Evolutionary conservation across 169 alveolate genomes (phyloP).

Genomic region (Plasmodium cynomolgi): DNA sequence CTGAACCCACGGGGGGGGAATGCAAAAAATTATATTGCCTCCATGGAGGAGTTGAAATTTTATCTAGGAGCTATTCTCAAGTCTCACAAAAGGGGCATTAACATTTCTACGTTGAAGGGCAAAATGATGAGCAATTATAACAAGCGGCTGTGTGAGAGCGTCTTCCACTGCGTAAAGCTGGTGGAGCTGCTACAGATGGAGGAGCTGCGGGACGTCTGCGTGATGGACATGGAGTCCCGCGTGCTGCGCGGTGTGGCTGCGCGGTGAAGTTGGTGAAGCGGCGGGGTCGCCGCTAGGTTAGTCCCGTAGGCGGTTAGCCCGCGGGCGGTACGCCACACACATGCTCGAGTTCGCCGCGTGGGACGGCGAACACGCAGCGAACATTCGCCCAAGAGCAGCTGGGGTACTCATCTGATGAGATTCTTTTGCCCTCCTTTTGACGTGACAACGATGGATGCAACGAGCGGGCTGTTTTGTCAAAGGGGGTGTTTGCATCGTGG

Average conservation of each 20-base stretch:
- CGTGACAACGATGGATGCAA: neutral
- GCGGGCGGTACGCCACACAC: too few species aligned
- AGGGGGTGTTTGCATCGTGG: too few species aligned
- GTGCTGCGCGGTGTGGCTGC: neutral
- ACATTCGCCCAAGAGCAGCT: neutral
- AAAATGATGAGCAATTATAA: slow-evolving; percentile 73
- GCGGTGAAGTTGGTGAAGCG: neutral
- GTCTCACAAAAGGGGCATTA: slow-evolving; percentile 75
- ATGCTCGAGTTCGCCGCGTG: too few species aligned
- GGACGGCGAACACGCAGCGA: neutral
- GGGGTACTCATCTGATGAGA: neutral
- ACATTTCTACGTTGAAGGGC: slow-evolving; percentile 77
- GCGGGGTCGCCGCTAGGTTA: too few species aligned
- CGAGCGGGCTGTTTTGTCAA: neutral
- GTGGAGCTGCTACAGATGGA: slow-evolving; percentile 72
- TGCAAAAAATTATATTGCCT: slow-evolving; percentile 59
- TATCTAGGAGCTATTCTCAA: slow-evolving; percentile 53
- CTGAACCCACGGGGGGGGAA: neutral
- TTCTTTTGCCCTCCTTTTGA: neutral
- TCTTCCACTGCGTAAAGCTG: slow-evolving; percentile 80
- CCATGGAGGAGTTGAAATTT: slow-evolving; percentile 72
- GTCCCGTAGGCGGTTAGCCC: too few species aligned
- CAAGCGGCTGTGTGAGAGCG: slow-evolving; percentile 77
- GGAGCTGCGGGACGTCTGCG: slow-evolving; percentile 71
- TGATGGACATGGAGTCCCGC: slow-evolving; percentile 51